These are phyloP conservation scores for Aspergillus sp. DNA, from an alignment of 2,329 filamentous ascomycete species.

Conservation along the genomic window DNA sequence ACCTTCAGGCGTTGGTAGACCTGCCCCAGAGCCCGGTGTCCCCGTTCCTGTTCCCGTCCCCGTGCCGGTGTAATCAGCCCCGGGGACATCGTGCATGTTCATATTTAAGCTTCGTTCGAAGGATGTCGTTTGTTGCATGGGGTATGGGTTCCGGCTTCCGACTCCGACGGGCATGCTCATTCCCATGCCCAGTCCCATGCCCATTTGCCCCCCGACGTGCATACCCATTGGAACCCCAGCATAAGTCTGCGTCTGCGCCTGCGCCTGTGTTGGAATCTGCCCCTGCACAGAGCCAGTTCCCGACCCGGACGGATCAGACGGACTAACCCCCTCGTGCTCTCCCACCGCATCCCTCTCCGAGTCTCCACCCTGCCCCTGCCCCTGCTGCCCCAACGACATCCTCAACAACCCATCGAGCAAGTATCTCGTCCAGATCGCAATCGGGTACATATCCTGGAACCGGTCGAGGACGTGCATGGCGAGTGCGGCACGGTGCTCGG, in stretches of 20 bases:
- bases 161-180: neutral
- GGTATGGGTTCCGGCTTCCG: neutral
- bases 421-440: constrained; percentile 4
- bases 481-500: neutral
- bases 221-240: too few relatives aligned
- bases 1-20: neutral
- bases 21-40: neutral
- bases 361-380: neutral
- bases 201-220: neutral
- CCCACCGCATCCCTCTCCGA: neutral
- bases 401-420: neutral
- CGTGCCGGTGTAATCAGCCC: neutral
- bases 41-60: neutral
- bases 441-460: neutral
- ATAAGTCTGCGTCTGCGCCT: neutral
- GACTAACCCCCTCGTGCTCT: neutral
- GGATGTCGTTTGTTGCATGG: neutral
- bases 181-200: neutral
- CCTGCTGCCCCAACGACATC: neutral
- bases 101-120: neutral
- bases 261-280: neutral
- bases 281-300: neutral
- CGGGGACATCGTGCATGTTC: neutral
- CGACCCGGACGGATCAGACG: neutral
- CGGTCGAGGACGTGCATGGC: constrained; percentile 4